phyloP scores from a whole-genome alignment of 2,329 filamentous ascomycete genomes.

The Fonsecaea erecta region DNA sequence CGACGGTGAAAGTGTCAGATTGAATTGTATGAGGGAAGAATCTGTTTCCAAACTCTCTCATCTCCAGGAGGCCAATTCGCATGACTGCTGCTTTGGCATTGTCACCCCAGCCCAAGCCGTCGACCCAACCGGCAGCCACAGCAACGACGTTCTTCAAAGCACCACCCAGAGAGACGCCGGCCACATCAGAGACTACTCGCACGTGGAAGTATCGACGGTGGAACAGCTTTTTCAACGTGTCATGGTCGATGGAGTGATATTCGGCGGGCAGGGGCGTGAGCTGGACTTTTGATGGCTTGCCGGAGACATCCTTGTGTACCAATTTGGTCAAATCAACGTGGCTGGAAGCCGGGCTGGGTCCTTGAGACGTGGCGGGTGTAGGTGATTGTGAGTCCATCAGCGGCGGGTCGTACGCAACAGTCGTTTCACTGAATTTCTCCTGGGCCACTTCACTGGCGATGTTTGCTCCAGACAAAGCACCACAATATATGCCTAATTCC shows the following conservation, averaged over 20 bases:
- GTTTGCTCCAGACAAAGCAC: constrained; percentile 92
- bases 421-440: constrained; percentile 97
- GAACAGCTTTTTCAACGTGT: constrained; percentile 82
- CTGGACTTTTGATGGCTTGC: constrained; percentile 68
- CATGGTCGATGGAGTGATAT: constrained; percentile 85
- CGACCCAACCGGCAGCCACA: constrained; percentile 90
- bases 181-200: constrained; percentile 90
- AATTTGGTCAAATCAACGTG: constrained; percentile 57
- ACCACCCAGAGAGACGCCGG: constrained; percentile 90
- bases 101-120: constrained; percentile 95
- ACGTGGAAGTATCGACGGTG: constrained; percentile 98
- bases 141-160: constrained; percentile 98
- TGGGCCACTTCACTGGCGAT: constrained; percentile 92
- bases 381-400: constrained; percentile 81
- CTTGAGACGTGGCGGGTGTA: constrained; percentile 60
- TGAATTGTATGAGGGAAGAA: constrained; percentile 87
- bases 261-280: constrained; percentile 77
- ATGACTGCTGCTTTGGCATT: constrained; percentile 99
- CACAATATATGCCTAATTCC: constrained; percentile 92
- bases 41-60: constrained; percentile 91
- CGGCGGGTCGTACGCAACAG: constrained; percentile 93
- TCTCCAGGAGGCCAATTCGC: constrained; percentile 92
- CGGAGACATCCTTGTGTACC: constrained; percentile 71
- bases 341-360: constrained; percentile 57
- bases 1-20: constrained; percentile 90